phyloP scores from a whole-genome alignment of 2,329 filamentous ascomycete species.

The Clonostachys rosea region DNA sequence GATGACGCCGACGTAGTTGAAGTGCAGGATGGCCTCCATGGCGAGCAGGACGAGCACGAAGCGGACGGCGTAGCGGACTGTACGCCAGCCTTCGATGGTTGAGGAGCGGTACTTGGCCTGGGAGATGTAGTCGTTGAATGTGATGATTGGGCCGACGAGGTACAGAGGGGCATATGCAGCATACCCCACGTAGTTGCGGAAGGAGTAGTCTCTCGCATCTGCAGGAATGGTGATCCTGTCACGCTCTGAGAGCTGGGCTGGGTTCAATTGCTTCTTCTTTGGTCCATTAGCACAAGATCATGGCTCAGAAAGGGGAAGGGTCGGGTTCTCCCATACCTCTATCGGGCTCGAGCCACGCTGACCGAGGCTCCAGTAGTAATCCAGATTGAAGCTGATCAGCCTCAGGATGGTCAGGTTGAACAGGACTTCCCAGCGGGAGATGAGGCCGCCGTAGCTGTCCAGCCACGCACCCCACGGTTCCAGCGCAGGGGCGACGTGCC shows the following conservation, averaged over 20 bases:
- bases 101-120: conserved; percentile 72
- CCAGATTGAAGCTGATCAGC: conserved; percentile 93
- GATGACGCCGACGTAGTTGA: conserved; percentile 90
- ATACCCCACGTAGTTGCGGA: conserved; percentile 87
- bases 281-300: conserved; percentile 49
- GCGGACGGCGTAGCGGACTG: conserved; percentile 75
- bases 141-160: conserved; percentile 86
- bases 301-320: no score
- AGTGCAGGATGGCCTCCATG: conserved; percentile 92
- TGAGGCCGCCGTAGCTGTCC: conserved; percentile 77
- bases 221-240: conserved; percentile 80
- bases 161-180: conserved; percentile 90
- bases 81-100: conserved; percentile 67
- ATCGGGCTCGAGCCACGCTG: conserved; percentile 59
- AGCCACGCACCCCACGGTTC: conserved; percentile 65
- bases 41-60: conserved; percentile 75
- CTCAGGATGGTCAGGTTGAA: conserved; percentile 95
- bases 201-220: conserved; percentile 63
- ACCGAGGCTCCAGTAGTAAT: conserved; percentile 89
- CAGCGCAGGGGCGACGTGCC: conserved; percentile 38
- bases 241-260: conserved; percentile 77
- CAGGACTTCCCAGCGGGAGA: conserved; percentile 89
- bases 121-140: conserved; percentile 96
- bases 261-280: conserved; percentile 98
- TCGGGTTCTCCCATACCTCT: conserved; percentile 60